Evolutionary conservation across 1,139 yeast species (phyloP), one percentile per base, ranked within the genome.

Genomic region (Diutina siamensis): DNA sequence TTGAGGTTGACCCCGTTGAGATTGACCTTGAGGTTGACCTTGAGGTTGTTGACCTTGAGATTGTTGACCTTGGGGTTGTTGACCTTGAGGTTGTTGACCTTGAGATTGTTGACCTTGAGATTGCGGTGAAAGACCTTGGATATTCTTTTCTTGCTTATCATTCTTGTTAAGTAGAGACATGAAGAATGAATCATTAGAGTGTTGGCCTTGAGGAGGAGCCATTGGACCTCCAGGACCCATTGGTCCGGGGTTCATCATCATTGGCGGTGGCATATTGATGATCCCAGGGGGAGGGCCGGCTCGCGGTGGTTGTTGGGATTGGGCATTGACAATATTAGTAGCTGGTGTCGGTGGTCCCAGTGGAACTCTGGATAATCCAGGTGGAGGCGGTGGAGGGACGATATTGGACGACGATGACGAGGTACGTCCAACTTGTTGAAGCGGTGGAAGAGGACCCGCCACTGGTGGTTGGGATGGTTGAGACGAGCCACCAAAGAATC

Each of bases 111-210:
- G 33, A 9, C 28, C 40, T 20, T 45, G 48, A 9, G 45, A 38
- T 35, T 33, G n/a, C 25, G 44, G 19, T n/a, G 20, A 4, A 8
- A 18, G 25, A 18, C 25, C 25, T 9, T 8, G 21, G n/a, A 8
- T 13, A 17, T 12, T 12, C 18, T n/a, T 21, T 36, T 22, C 22
- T 25, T 5, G 9, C 28, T 25, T 25, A 13, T 40, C 22, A 13
- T 7, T 18, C 53, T 71, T 76, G 44, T 63, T 64, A 55, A 77
- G 58, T 48, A 78, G 61, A 0, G 82, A 74, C 64, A 72, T 65
- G 57, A 78, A 76, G 51, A 78, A 78, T 4, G 73, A 62, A 49
- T 76, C 80, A 52, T 74, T 73, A 22, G 57, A 25, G 9, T 54
- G 22, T 53, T 51, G 31, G 53, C 32, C 45, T 13, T 46, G 47